phyloP scores from a whole-genome alignment of 345 rosid species.

The Hibiscus mutabilis region DNA sequence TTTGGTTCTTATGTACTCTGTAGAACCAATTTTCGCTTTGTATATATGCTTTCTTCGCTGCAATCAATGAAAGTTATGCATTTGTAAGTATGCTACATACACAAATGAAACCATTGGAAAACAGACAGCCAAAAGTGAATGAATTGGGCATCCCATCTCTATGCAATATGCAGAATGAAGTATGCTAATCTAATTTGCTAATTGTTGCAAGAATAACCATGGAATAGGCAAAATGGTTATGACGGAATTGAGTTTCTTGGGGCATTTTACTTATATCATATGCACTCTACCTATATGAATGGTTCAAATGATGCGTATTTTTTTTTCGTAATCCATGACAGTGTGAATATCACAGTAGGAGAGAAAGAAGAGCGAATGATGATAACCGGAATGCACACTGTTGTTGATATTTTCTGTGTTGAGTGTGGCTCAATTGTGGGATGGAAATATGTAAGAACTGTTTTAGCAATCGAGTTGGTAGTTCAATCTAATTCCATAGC shows the following conservation, averaged over 20 bases:
- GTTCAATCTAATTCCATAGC: conserved; percentile 7
- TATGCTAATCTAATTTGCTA: not conserved
- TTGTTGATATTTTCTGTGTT: conserved; percentile 68
- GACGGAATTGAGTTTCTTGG: not conserved
- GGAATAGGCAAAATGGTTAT: not conserved
- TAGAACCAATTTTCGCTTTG: not conserved
- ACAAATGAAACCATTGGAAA: not conserved
- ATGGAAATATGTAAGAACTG: conserved; percentile 67
- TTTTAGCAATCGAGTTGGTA: not conserved
- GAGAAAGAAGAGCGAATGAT: conserved; percentile 49
- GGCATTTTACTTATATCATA: not conserved
- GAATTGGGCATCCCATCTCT: not conserved
- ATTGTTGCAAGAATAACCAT: not conserved
- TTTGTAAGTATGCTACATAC: not conserved
- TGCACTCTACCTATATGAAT: not conserved
- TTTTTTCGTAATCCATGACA: conserved; percentile 17
- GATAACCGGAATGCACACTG: conserved; percentile 70
- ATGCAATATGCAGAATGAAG: not conserved
- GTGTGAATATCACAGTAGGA: conserved; percentile 59
- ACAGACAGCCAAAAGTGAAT: not conserved
- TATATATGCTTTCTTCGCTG: not conserved
- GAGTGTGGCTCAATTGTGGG: conserved; percentile 75
- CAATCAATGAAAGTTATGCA: not conserved
- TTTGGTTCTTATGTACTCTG: not conserved
- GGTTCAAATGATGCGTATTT: not conserved